These are phyloP conservation scores for Thraustotheca clavata DNA, from an alignment of 352 stramenopile species.

Conservation along the genomic window DNA sequence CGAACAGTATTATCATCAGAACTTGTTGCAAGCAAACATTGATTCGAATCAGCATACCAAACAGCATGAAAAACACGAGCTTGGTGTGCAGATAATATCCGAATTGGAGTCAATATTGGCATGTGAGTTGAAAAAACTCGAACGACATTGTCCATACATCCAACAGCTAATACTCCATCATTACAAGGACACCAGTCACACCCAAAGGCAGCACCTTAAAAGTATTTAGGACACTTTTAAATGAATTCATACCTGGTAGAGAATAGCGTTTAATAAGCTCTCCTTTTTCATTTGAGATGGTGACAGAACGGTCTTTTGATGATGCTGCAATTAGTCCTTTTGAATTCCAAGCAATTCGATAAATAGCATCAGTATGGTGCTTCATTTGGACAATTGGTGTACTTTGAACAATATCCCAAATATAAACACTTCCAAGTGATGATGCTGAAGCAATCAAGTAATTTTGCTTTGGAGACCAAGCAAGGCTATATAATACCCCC, in stretches of 20 bases:
- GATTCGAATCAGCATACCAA: neutral
- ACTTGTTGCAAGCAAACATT: slow-evolving; percentile 4
- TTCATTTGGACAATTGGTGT: neutral
- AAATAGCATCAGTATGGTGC: slow-evolving; percentile 18
- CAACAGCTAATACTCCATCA: slow-evolving; percentile 12
- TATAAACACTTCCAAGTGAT: slow-evolving; percentile 9
- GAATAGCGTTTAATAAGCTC: slow-evolving; percentile 3
- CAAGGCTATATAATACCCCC: slow-evolving; percentile 18
- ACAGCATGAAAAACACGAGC: slow-evolving; percentile 17
- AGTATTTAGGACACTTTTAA: neutral
- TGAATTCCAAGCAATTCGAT: slow-evolving; percentile 22
- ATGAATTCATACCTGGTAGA: neutral
- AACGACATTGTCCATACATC: slow-evolving; percentile 16
- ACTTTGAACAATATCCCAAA: slow-evolving; percentile 17
- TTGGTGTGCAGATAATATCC: slow-evolving; percentile 7
- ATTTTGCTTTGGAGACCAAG: neutral
- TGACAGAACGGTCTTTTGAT: slow-evolving; percentile 9
- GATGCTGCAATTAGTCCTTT: slow-evolving; percentile 13
- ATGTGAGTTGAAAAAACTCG: slow-evolving; percentile 14
- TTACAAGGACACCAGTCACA: slow-evolving; percentile 13
- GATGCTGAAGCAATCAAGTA: slow-evolving; percentile 12
- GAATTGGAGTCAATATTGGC: neutral
- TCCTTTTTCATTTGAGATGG: slow-evolving; percentile 4
- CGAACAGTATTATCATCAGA: slow-evolving; percentile 20
- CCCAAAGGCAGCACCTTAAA: slow-evolving; percentile 8